Percentiles rank a stretch among this genome's conserved stretches.
phyloP scores from a whole-genome alignment of 768 basidiomycete species.

The Lentinula boryana region DNA sequence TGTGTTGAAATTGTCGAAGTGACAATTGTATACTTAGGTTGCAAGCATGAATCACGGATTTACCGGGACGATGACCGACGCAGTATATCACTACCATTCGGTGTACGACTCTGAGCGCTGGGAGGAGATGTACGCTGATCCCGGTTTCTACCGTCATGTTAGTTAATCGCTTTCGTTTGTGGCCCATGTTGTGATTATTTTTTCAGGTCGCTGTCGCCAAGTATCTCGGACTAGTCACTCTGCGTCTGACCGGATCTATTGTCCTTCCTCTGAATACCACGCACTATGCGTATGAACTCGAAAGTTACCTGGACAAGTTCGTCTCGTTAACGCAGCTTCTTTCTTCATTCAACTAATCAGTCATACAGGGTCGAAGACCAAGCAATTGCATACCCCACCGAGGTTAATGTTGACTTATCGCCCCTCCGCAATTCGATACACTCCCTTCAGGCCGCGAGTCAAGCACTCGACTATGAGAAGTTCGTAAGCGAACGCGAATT shows the following conservation, averaged over 20 bases:
- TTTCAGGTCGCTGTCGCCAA: conserved; percentile 9
- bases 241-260: conserved; percentile 47
- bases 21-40: conserved; percentile 14
- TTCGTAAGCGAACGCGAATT: conserved; percentile 32
- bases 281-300: conserved; percentile 54
- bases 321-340: neutral
- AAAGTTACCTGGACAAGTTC: conserved; percentile 46
- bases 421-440: conserved; percentile 31
- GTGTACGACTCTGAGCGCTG: conserved; percentile 54
- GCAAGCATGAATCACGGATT: conserved; percentile 17
- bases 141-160: conserved; percentile 55
- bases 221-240: conserved; percentile 45
- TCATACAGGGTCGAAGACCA: conserved; percentile 45
- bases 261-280: conserved; percentile 68
- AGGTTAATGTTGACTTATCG: conserved; percentile 23
- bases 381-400: conserved; percentile 14
- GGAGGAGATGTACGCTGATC: conserved; percentile 61
- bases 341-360: neutral
- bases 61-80: conserved; percentile 19
- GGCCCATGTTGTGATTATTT: neutral
- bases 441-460: conserved; percentile 33
- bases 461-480: conserved; percentile 40
- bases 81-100: conserved; percentile 58
- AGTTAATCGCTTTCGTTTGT: conserved; percentile 10
- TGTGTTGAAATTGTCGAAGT: neutral